Base-by-base conservation (phyloP, 805 yeast genomes). In the Metschnikowia corniflorae region DNA sequence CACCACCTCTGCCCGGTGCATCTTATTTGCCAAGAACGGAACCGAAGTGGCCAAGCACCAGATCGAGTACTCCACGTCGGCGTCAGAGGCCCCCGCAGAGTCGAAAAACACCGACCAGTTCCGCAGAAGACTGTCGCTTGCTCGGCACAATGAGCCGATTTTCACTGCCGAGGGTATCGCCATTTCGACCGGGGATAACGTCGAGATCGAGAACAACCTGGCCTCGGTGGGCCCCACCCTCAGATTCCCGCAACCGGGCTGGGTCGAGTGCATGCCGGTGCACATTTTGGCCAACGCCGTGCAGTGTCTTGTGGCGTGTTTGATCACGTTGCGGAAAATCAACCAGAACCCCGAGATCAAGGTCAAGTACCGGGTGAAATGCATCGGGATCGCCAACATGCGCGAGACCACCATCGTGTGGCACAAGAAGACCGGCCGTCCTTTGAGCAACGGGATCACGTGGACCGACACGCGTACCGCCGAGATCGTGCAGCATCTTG, bases 391-490 rank as follows among this genome's bases (percentile, higher is more conserved):
- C 49, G 93, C 97, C 35, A 91, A 88, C 63, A 94, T 91, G 93
- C 77, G 97, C 57, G 97, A 89, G 65, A 89, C 97, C 28, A 82
- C 95, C 19, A 73, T 83, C 36, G 80, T 89, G 32, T 89, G 96
- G 96, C 82, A 87, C 39, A 74, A 79, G 47, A 69, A 69, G 35
- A 87, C 96, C 2, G 96, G 96, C 26, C 65, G 68, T 47, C 94
- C 96, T 4, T 74, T 87, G 37, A 75, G 81, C 55, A 82, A 85
- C 57, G 97, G 96, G 54, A 86, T 89, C 58, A 95, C 89, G 24
- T 89, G 97, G 97, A 86, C 91, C 44, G 97, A 89, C 64, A 85
- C 95, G 26, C 76, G 97, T 55, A 91, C 95, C 26, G 65, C 84
- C 7, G 77, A 71, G 14, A 73, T 85, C 32, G 88, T 87, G 35